phyloP scores from a whole-genome alignment of 371 early-diverging fungal genomes.

The Mucor plumbeus region DNA sequence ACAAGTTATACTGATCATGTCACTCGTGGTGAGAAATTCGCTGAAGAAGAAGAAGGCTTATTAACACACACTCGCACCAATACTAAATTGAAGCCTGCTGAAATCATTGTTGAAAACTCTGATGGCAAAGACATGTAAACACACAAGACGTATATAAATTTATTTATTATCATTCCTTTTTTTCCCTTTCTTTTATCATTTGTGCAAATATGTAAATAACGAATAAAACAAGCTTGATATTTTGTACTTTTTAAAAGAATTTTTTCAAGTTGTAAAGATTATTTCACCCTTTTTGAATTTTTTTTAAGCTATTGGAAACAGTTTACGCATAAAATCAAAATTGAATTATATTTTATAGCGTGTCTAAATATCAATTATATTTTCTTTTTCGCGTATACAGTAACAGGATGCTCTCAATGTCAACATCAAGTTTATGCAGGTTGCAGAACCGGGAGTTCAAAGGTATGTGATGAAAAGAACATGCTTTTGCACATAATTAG shows the following conservation, averaged over 20 bases:
- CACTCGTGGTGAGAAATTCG: conserved; percentile 36
- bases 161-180: neutral
- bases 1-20: conserved; percentile 16
- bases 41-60: conserved; percentile 37
- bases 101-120: conserved; percentile 31
- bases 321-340: too few relatives aligned
- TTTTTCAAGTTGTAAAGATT: too few relatives aligned
- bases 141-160: neutral
- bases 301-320: too few relatives aligned
- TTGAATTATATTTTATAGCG: neutral
- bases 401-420: too few relatives aligned
- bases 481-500: neutral
- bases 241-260: too few relatives aligned
- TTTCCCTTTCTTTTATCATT: too few relatives aligned
- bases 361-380: neutral
- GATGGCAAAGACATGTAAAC: conserved; percentile 22
- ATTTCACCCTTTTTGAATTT: too few relatives aligned
- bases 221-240: neutral
- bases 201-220: neutral
- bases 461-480: neutral
- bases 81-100: conserved; percentile 24
- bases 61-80: conserved; percentile 29
- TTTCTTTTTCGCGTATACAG: neutral
- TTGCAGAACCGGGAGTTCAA: neutral
- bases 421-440: too few relatives aligned